Percentiles rank a stretch among this genome's conserved stretches.
phyloP scores from a whole-genome alignment of 768 basidiomycete genomes.

The Kwoniella sp. region DNA sequence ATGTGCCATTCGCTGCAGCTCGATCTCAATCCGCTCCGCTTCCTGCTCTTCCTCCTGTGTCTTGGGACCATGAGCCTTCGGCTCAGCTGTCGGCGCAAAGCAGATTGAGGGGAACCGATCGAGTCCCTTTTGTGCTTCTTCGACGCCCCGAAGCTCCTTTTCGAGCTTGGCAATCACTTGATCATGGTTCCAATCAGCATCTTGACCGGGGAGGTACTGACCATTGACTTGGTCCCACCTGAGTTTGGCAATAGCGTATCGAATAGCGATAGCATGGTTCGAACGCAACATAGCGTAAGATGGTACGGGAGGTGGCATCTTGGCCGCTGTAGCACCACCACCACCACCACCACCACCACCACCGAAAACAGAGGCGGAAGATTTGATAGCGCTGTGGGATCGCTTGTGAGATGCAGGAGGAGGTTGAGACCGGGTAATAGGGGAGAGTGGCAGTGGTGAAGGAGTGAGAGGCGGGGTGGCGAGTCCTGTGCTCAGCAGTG shows the following conservation, averaged over 20 bases:
- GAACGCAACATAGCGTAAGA: constrained; percentile 40
- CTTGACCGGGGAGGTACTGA: constrained; percentile 36
- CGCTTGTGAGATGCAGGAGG: background rate
- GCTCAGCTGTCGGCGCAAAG: constrained; percentile 30
- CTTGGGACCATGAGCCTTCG: constrained; percentile 39
- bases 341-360: too few species aligned
- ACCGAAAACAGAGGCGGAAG: background rate
- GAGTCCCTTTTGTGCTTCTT: constrained; percentile 38
- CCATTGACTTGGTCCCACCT: constrained; percentile 44
- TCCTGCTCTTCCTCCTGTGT: constrained; percentile 36
- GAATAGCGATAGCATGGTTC: constrained; percentile 35
- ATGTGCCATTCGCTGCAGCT: constrained; percentile 10
- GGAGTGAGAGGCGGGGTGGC: constrained; percentile 38
- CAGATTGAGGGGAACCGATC: constrained; percentile 35
- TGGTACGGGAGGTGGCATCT: constrained; percentile 9
- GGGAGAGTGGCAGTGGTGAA: constrained; percentile 9
- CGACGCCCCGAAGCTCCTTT: constrained; percentile 31
- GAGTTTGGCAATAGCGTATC: constrained; percentile 42
- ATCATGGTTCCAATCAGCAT: constrained; percentile 40
- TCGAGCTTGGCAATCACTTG: constrained; percentile 41
- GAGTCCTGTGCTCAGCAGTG: constrained; percentile 26
- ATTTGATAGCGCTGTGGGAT: background rate
- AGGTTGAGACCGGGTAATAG: constrained; percentile 5
- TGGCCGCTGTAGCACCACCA: too few species aligned
- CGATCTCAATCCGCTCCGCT: constrained; percentile 21